phyloP scores from a whole-genome alignment of 1,284 basidiomycete species.

The Fomitopsis pinicola region DNA sequence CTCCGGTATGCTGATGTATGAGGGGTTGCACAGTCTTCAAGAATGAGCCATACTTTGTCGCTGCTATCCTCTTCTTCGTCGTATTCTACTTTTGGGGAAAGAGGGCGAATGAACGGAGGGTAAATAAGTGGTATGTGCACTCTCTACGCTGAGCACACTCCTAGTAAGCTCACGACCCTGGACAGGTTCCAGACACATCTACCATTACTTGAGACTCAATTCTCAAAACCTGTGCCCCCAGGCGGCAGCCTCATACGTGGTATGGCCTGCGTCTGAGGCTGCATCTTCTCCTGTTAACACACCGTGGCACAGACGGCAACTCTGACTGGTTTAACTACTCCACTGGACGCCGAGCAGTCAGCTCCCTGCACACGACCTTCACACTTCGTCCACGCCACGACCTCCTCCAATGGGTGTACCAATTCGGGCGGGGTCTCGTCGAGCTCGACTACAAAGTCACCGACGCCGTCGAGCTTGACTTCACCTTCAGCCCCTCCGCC shows the following conservation, averaged over 20 bases:
- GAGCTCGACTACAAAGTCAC: slow-evolving; percentile 71
- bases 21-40: slow-evolving; percentile 49
- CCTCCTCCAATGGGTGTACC: slow-evolving; percentile 60
- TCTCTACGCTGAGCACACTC: slow-evolving; percentile 9
- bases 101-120: slow-evolving; percentile 47
- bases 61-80: slow-evolving; percentile 51
- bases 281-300: background rate
- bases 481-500: slow-evolving; percentile 56
- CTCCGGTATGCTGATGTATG: background rate
- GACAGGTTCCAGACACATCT: slow-evolving; percentile 55
- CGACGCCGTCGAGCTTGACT: slow-evolving; percentile 72
- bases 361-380: slow-evolving; percentile 77
- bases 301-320: slow-evolving; percentile 53
- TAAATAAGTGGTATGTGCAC: slow-evolving; percentile 46
- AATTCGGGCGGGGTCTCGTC: slow-evolving; percentile 56
- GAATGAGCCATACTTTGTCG: slow-evolving; percentile 56
- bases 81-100: slow-evolving; percentile 51
- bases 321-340: slow-evolving; percentile 82
- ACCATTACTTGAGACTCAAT: slow-evolving; percentile 58
- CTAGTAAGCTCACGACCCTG: background rate
- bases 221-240: slow-evolving; percentile 53
- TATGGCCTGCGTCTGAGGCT: slow-evolving; percentile 6
- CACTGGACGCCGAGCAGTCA: slow-evolving; percentile 75
- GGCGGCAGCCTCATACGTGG: slow-evolving; percentile 30
- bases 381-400: slow-evolving; percentile 82